Base-by-base conservation (phyloP, 148 eudicot genomes). In the Oxyria digyna region DNA sequence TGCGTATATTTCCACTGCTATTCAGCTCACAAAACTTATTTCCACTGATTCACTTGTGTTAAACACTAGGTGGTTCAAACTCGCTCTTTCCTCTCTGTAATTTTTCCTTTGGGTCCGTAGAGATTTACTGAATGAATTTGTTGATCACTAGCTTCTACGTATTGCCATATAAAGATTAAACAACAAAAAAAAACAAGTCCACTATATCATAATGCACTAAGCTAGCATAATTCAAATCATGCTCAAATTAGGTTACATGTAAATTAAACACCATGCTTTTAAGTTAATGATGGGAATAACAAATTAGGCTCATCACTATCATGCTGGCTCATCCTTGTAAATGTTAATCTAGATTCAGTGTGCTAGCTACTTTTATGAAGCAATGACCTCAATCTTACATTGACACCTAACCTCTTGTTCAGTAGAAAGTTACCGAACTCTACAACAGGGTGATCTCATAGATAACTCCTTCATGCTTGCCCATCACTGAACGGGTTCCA, bases 391-490 rank as follows among this genome's bases (percentile, higher is more conserved):
- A 52, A 52, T 52, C 59, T 24, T 54, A 54, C 15, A 54, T 54
- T 14, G 24, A 54, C 3, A 54, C 31, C 31, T 12, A 10, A 23
- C 12, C 33, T 26, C 62, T 55, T 55, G 62, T 9, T 24, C 10
- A 26, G 62, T 24, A 11, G n/a, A n/a, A n/a, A 29, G 65, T 31
- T 59, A 59, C 65, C 9, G 17, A 31, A 59, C 17, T 59, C 78
- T 78, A 73, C 20, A 67, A 38, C 41, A 79, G 77, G 70, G 81
- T 83, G 67, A 93, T 87, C 78, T 93, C 90, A 62, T 73, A 93
- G 32, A 93, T 78, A 67, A 89, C 88, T 14, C 91, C 96, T 72
- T 71, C 81, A 33, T 79, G 81, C 71, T 80, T 83, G 71, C 84
- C 76, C 14, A 89, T 80, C 24, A 80, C 71, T 54, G 85, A 41